These are phyloP conservation scores for Fusarium denticulatum DNA, from an alignment of 2,329 filamentous ascomycete species.

Conservation along the genomic window DNA sequence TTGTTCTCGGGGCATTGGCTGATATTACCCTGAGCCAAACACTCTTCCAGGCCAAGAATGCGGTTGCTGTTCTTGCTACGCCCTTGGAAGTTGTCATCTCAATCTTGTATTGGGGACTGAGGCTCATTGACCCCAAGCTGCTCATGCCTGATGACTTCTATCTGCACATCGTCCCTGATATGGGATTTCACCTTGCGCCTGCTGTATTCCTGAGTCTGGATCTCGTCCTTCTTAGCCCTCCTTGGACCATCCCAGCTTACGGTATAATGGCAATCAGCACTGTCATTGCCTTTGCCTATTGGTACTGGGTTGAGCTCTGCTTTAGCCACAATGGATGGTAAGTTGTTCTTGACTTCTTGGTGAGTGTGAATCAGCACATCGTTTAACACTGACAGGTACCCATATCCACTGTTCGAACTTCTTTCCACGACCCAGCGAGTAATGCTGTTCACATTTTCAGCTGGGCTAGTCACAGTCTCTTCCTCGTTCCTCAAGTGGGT, in stretches of 20 bases:
- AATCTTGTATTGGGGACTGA: conserved; percentile 77
- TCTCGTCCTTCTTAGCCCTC: conserved; percentile 74
- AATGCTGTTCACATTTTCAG: conserved; percentile 75
- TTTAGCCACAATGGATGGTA: conserved; percentile 73
- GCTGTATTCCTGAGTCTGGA: conserved; percentile 72
- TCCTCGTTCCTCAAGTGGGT: conserved; percentile 75
- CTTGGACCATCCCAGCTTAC: conserved; percentile 73
- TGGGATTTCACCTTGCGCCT: conserved; percentile 74
- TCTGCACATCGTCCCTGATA: conserved; percentile 65
- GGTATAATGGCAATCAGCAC: conserved; percentile 68
- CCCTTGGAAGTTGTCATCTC: conserved; percentile 78
- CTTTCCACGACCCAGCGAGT: conserved; percentile 73
- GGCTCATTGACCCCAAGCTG: conserved; percentile 63
- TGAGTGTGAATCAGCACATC: neutral
- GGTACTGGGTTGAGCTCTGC: conserved; percentile 81
- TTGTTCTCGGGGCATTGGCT: conserved; percentile 68
- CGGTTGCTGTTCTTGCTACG: conserved; percentile 70
- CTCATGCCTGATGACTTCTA: conserved; percentile 65
- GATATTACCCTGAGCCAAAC: conserved; percentile 67
- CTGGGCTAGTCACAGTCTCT: conserved; percentile 75
- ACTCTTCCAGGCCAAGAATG: conserved; percentile 76
- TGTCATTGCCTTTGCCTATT: conserved; percentile 72
- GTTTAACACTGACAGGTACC: conserved; percentile 67
- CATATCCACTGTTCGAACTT: conserved; percentile 84
- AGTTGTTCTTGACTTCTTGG: conserved; percentile 39